Base-by-base conservation (phyloP, 768 basidiomycete species). In the Scleroderma bovista region DNA sequence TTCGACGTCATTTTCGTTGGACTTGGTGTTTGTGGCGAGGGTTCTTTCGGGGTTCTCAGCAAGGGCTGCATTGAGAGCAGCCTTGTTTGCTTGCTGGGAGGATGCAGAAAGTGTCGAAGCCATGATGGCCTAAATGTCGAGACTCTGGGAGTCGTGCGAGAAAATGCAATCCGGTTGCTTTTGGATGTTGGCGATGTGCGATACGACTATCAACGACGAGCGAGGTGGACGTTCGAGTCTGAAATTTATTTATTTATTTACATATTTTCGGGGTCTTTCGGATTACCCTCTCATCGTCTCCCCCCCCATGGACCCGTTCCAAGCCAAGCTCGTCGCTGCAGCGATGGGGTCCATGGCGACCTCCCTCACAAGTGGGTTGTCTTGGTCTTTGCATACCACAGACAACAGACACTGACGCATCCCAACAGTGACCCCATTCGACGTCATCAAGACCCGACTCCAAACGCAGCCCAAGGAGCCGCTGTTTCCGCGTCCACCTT, bases 371-470 rank as follows among this genome's bases (percentile, higher is more conserved):
- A 93, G 90, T 88, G 62, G 34, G 81, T 70, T 29, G 19, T 41
- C 23, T 46, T 17, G 23, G 16, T 45, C n/a, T 9, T 32, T 10
- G 11, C 39, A 22, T 31, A 51, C 57, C 22, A n/a, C n/a, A n/a
- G n/a, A n/a, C n/a, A n/a, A n/a, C n/a, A 3, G 20, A 29, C 36
- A 15, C 45, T 6, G 24, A 6, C 57, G 50, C 52, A 60, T 48
- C n/a, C 50, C 26, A 50, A 10, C 64, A 98, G 95, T 99, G 96
- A 98, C 95, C 3, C 96, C 96, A 3, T 99, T 99, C 66, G 96
- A 99, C 69, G 93, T 99, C 48, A 79, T 98, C 57, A 98, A 98
- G 68, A 98, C 95, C 12, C 83, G 96, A 24, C 73, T 99, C 16
- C 96, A 99, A 67, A 98, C 96, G 0, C 93, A 89, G 64, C 85